Base-by-base conservation (phyloP, 2,329 filamentous ascomycete species). In the Grosmannia serpens region DNA sequence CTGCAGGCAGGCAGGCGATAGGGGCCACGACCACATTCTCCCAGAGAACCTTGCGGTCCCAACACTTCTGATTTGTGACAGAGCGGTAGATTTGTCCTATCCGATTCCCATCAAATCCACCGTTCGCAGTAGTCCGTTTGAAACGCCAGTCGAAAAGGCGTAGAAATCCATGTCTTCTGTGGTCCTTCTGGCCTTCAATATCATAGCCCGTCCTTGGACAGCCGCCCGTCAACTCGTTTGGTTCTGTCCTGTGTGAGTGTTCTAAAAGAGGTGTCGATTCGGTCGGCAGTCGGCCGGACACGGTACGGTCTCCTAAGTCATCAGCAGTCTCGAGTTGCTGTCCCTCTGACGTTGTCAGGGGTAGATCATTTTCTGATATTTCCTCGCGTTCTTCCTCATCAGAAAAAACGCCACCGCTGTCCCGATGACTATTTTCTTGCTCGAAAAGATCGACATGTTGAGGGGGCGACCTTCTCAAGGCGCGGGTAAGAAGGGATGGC, bases 1-100 rank as follows among this genome's bases (percentile, higher is more conserved):
- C 92, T 3, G 92, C 88, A 2, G 94, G 94, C 20, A 96, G 70
- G 64, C 86, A 87, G 53, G 83, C 83, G 22, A 82, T 74, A 1
- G 91, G 89, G 46, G 83, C 77, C 13, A 90, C 70, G 3, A 95
- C 71, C 0, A 77, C 79, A 51, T 81, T 79, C 46, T 82, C 70
- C 77, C 85, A 86, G 8, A 95, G 75, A 0, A 79, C 74, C 63
- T 78, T 80, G 59, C 75, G 77, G 68, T 92, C 77, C 88, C 91
- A 96, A 26, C 76, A 77, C 63, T 86, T 87, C 0, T 88, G 87
- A 64, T 84, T 83, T 3, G 77, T 68, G 7, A 81, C 65, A 13
- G 61, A 54, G n/a, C 22, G 50, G 27, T 31, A 52, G 27, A 29
- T 9, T 52, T 24, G 2, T 29, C 24, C 27, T 31, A 15, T 8